phyloP scores from a whole-genome alignment of 163 green algal genomes.

The Prototheca stagnorum region DNA sequence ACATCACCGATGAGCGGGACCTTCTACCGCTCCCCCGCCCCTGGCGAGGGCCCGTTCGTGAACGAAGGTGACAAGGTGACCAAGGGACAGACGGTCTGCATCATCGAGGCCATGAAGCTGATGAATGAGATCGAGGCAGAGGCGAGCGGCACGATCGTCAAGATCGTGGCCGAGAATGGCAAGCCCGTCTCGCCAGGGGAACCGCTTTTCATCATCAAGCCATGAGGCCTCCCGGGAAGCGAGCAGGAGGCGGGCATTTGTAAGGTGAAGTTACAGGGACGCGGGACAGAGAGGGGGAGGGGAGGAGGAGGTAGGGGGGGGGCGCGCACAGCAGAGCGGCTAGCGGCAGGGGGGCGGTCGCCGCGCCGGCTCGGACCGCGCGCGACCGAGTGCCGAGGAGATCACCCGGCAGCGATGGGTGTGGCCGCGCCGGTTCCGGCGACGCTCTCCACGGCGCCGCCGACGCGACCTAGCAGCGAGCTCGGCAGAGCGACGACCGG shows the following conservation, averaged over 20 bases:
- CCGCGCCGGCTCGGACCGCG: no score
- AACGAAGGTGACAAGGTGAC: slow-evolving; percentile 76
- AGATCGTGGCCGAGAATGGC: slow-evolving; percentile 61
- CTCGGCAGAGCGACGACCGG: background rate
- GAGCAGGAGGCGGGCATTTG: no score
- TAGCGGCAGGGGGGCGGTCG: no score
- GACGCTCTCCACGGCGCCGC: no score
- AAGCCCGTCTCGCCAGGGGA: slow-evolving; percentile 42
- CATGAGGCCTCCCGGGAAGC: slow-evolving; percentile 3
- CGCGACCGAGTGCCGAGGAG: no score
- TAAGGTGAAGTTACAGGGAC: no score
- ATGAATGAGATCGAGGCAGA: slow-evolving; percentile 32
- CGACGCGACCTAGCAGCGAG: no score
- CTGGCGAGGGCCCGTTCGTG: slow-evolving; percentile 64
- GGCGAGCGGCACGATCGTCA: slow-evolving; percentile 52
- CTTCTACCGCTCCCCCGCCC: slow-evolving; percentile 58
- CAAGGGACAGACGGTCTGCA: slow-evolving; percentile 83
- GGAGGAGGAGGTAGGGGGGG: no score
- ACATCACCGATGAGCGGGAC: slow-evolving; percentile 49
- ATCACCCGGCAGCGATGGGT: no score
- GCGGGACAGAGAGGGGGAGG: no score
- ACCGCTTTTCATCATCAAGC: slow-evolving; percentile 21
- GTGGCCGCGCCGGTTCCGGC: no score
- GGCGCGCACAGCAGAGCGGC: no score
- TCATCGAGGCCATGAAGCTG: slow-evolving; percentile 90